Conservation (phyloP, 352 stramenopile genomes). For the Pythium sukuiense region DNA sequence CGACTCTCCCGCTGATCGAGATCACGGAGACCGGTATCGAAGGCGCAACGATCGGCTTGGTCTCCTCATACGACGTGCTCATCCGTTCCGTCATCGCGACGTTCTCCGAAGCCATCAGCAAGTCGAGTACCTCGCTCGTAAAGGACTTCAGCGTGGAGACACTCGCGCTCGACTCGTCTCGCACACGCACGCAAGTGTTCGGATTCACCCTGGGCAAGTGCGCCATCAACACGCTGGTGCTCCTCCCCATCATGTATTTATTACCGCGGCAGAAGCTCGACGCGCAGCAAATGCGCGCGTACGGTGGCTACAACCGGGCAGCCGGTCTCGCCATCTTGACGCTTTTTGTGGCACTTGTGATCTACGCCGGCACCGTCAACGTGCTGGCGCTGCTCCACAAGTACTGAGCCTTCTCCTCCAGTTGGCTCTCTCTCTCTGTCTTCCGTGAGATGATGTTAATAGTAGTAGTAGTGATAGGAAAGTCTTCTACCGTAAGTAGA, state of each 20-base stretch:
- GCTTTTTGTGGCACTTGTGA: conserved; percentile 25
- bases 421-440: neutral
- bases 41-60: conserved; percentile 61
- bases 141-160: conserved; percentile 35
- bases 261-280: conserved; percentile 35
- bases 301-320: conserved; percentile 27
- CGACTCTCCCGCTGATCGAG: conserved; percentile 62
- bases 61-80: conserved; percentile 61
- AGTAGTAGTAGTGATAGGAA: conserved; percentile 5
- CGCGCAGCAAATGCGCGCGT: conserved; percentile 35
- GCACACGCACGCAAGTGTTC: conserved; percentile 20
- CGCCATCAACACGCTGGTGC: conserved; percentile 27
- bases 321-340: conserved; percentile 27
- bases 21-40: conserved; percentile 76
- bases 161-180: conserved; percentile 10
- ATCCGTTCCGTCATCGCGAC: conserved; percentile 62
- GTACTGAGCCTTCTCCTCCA: conserved; percentile 15
- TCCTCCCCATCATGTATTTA: conserved; percentile 37
- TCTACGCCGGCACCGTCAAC: conserved; percentile 28
- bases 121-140: conserved; percentile 41
- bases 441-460: conserved; percentile 6
- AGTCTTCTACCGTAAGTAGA: neutral
- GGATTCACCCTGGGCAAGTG: conserved; percentile 26
- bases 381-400: conserved; percentile 28
- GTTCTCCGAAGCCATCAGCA: conserved; percentile 57